phyloP scores from a whole-genome alignment of 2,329 filamentous ascomycete genomes.

The Diaporthe destruens region DNA sequence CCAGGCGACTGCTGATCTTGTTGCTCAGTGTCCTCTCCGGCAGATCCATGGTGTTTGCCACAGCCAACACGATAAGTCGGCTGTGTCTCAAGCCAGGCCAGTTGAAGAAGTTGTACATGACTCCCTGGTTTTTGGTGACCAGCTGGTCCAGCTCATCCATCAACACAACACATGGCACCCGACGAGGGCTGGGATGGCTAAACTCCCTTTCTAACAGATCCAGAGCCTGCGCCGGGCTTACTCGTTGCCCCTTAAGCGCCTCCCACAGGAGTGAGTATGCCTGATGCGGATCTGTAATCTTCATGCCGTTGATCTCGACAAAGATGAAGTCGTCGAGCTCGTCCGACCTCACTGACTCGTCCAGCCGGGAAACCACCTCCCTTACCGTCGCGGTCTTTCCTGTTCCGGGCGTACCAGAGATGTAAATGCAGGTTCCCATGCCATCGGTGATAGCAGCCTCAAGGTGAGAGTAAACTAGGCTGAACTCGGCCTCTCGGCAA shows the following conservation, averaged over 20 bases:
- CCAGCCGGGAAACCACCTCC: constrained; percentile 90
- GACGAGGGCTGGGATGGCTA: constrained; percentile 86
- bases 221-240: constrained; percentile 90
- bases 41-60: constrained; percentile 99
- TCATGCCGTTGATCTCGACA: constrained; percentile 99
- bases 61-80: constrained; percentile 92
- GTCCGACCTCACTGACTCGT: constrained; percentile 87
- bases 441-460: constrained; percentile 95
- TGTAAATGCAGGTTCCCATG: constrained; percentile 96
- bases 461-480: constrained; percentile 91
- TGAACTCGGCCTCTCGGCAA: constrained; percentile 92
- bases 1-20: constrained; percentile 94
- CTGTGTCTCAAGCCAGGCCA: constrained; percentile 95
- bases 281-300: constrained; percentile 97
- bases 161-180: constrained; percentile 94
- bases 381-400: constrained; percentile 98
- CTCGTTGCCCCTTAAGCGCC: constrained; percentile 90
- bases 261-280: constrained; percentile 97
- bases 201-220: constrained; percentile 94
- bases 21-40: constrained; percentile 96
- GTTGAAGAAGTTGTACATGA: constrained; percentile 99
- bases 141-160: constrained; percentile 99
- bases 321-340: constrained; percentile 99
- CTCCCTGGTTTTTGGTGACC: constrained; percentile 97
- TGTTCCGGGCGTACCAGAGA: constrained; percentile 97